phyloP scores from a whole-genome alignment of 257 asterid species.

The Buddleja alternifolia region DNA sequence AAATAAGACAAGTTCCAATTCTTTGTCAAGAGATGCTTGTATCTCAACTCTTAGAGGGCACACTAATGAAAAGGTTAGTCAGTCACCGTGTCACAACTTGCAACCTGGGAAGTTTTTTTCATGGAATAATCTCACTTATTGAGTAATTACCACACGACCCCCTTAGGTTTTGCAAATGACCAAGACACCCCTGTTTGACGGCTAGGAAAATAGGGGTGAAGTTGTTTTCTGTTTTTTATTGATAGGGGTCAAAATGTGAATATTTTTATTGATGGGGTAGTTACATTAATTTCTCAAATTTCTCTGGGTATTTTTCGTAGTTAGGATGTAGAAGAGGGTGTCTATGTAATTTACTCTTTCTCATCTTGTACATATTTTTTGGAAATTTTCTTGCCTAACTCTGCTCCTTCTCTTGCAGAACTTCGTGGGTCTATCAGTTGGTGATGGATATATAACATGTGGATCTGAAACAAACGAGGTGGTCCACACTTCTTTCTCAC shows the following conservation, averaged over 20 bases:
- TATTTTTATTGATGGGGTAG: too few species aligned
- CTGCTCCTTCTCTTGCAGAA: slow-evolving; percentile 61
- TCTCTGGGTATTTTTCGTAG: too few species aligned
- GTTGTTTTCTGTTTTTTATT: too few species aligned
- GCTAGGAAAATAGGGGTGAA: too few species aligned
- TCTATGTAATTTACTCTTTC: too few species aligned
- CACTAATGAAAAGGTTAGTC: slow-evolving; percentile 89
- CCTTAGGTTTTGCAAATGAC: too few species aligned
- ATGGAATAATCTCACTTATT: too few species aligned
- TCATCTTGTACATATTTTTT: slow-evolving; percentile 8
- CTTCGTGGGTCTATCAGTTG: slow-evolving; percentile 91
- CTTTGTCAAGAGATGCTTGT: slow-evolving; percentile 77
- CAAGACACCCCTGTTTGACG: too few species aligned
- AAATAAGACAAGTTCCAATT: slow-evolving; percentile 65
- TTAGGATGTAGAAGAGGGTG: too few species aligned
- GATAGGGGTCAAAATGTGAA: too few species aligned
- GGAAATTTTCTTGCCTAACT: slow-evolving; percentile 27
- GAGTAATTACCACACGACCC: too few species aligned
- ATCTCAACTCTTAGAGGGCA: slow-evolving; percentile 82
- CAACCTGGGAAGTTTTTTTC: slow-evolving; percentile 5
- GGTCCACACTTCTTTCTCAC: slow-evolving; percentile 23
- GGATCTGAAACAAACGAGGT: slow-evolving; percentile 99
- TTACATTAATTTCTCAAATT: too few species aligned
- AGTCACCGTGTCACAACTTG: neutral
- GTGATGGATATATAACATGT: slow-evolving; percentile 88